Percentiles rank a stretch among this genome's conserved stretches.
phyloP scores from a whole-genome alignment of 352 stramenopile genomes.

The Phytophthora hibernalis region DNA sequence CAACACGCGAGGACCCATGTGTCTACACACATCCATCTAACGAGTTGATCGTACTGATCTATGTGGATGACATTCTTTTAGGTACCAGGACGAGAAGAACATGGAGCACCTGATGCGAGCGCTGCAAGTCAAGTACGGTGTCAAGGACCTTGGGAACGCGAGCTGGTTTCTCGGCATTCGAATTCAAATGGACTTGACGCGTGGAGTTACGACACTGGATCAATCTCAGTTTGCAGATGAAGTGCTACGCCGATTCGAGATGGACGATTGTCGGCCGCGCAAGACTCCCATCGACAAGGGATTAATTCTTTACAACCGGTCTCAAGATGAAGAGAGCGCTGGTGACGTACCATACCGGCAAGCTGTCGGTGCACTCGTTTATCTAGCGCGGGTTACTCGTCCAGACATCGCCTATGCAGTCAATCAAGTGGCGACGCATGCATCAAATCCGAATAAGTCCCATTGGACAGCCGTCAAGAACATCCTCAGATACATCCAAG shows the following conservation, averaged over 20 bases:
- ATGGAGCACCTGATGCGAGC: background rate
- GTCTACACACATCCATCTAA: conserved; percentile 6
- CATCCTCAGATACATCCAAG: no score
- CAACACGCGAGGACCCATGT: conserved; percentile 10
- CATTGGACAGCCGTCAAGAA: conserved; percentile 16
- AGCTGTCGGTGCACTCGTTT: conserved; percentile 9
- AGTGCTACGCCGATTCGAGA: background rate
- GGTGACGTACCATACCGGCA: conserved; percentile 11
- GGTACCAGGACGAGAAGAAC: conserved; percentile 6
- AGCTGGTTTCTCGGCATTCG: conserved; percentile 19
- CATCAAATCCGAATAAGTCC: background rate
- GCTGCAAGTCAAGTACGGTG: background rate
- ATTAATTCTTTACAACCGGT: background rate
- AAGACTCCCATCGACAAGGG: conserved; percentile 1
- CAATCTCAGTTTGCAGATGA: conserved; percentile 2
- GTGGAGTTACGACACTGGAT: background rate
- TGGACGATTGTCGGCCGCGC: background rate
- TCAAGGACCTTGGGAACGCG: conserved; percentile 10
- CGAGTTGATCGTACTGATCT: conserved; percentile 8
- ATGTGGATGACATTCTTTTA: conserved; percentile 21
- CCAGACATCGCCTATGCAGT: conserved; percentile 11
- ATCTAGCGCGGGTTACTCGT: conserved; percentile 8
- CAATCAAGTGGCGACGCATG: conserved; percentile 20
- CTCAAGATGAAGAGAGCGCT: background rate
- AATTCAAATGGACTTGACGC: background rate